Evolutionary conservation across 2,329 filamentous ascomycete genomes (phyloP), one percentile per base, ranked within the genome.

Genomic region (Aspergillus vadensis): DNA sequence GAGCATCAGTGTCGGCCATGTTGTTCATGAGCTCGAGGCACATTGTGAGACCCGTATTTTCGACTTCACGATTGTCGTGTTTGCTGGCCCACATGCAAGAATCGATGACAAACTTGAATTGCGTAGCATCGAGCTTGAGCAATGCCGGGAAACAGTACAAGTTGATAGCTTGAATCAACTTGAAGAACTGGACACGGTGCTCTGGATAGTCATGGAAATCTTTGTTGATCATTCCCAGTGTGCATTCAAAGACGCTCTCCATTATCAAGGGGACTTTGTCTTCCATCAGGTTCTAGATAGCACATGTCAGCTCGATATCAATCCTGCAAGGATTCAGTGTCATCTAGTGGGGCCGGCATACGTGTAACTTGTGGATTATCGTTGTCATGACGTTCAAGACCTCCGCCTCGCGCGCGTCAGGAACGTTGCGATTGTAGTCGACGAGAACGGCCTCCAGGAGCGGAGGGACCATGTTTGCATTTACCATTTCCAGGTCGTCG

Each of bases 81-180:
- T 99, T 99, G 82, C 94, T 97, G n/a, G 96, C 95, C 96, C 95
- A 99, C 85, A 98, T 92, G 83, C 96, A 99, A 38, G 94, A 96
- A 77, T 99, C 95, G 67, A 99, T 98, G 70, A 99, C 93, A 73
- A 98, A 96, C 81, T 99, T 99, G 87, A 99, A 99, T 74, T 97
- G 95, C 61, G 92, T 88, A 72, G 91, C 94, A 74, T 99, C 94
- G 36, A 99, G 87, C 78, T 96, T 96, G 67, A 99, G 84, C 21
- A 99, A 85, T 1, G 95, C 90, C 51, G 92, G 92, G 88, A 99
- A 99, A 79, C 95, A 99, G 76, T 96, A 92, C 51, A 98, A 81
- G 77, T 99, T 99, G 80, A 99, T 98, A 14, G 94, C 91, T 68
- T 96, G 87, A 39, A 99, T 85, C 23, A 99, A 86, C 78, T 97